phyloP scores from a whole-genome alignment of 2,329 filamentous ascomycete genomes.

The Delphinella strobiligena region DNA sequence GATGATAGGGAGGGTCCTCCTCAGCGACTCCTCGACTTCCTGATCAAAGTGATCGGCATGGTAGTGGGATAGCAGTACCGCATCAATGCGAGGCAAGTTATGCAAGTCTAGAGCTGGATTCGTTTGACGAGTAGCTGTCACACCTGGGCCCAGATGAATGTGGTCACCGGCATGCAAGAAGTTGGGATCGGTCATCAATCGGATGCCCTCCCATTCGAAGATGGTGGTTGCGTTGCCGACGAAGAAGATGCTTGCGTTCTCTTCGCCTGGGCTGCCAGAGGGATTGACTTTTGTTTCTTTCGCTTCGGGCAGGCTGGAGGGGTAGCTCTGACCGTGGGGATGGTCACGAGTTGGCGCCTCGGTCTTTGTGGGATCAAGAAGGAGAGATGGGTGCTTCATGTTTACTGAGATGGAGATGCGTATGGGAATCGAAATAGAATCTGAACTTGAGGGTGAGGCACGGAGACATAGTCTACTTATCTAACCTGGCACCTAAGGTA shows the following conservation, averaged over 20 bases:
- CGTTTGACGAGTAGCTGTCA: conserved; percentile 41
- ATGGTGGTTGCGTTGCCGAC: conserved; percentile 47
- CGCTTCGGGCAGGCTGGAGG: conserved; percentile 29
- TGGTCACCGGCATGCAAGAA: conserved; percentile 56
- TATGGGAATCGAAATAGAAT: too few species aligned
- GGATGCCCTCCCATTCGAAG: conserved; percentile 40
- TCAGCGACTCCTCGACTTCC: conserved; percentile 38
- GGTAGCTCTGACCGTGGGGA: conserved; percentile 7
- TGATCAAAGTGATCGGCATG: conserved; percentile 49
- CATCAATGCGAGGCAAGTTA: conserved; percentile 47
- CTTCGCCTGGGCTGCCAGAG: conserved; percentile 20
- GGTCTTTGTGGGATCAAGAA: conserved; percentile 26
- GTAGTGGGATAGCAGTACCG: conserved; percentile 51
- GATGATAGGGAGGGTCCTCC: conserved; percentile 47
- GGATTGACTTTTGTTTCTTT: conserved; percentile 35
- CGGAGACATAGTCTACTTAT: too few species aligned
- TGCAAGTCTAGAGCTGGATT: conserved; percentile 50
- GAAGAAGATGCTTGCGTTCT: conserved; percentile 39
- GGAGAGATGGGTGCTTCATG: conserved; percentile 26
- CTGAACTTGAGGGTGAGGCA: too few species aligned
- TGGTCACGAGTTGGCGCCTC: conserved; percentile 29
- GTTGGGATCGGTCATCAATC: conserved; percentile 48
- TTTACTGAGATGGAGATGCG: too few species aligned
- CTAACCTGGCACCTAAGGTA: too few species aligned
- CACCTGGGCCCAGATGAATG: conserved; percentile 53